phyloP scores from a whole-genome alignment of 805 yeast species.

The Yarrowia sp. region DNA sequence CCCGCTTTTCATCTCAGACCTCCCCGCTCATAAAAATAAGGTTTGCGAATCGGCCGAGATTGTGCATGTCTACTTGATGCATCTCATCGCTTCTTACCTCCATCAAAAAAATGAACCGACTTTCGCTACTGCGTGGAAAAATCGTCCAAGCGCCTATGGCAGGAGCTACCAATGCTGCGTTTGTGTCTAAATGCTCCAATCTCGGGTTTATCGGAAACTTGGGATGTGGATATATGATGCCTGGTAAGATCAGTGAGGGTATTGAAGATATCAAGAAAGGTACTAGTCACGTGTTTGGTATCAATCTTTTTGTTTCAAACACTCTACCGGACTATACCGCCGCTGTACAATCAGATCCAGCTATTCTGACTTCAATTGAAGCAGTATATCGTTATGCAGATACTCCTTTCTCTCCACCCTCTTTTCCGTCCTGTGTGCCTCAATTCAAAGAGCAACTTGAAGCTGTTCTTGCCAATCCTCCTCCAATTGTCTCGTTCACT shows the following conservation, averaged over 20 bases:
- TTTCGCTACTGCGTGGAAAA: not conserved
- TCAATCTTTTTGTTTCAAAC: constrained; percentile 33
- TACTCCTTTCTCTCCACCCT: not conserved
- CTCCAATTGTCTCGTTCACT: constrained; percentile 52
- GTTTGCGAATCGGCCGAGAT: constrained; percentile 18
- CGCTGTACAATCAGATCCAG: not conserved
- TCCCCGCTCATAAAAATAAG: not conserved
- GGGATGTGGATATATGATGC: constrained; percentile 40
- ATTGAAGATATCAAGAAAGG: constrained; percentile 27
- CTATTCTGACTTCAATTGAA: constrained; percentile 5
- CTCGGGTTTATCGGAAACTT: constrained; percentile 55
- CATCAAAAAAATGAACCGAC: not conserved
- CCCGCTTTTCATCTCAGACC: too few species aligned
- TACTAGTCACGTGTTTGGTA: constrained; percentile 30
- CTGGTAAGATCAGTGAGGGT: constrained; percentile 28
- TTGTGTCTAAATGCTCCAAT: constrained; percentile 46
- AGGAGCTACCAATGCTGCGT: constrained; percentile 47
- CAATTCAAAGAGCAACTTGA: constrained; percentile 31
- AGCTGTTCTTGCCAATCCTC: constrained; percentile 36
- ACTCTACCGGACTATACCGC: not conserved
- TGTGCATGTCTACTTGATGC: not conserved
- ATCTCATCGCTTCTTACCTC: too few species aligned
- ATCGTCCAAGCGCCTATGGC: constrained; percentile 62
- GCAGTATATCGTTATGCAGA: constrained; percentile 24
- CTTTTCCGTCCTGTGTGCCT: constrained; percentile 28